Evolutionary conservation across 371 early-diverging fungal species (phyloP).

Genomic region (Massospora cicadina): DNA sequence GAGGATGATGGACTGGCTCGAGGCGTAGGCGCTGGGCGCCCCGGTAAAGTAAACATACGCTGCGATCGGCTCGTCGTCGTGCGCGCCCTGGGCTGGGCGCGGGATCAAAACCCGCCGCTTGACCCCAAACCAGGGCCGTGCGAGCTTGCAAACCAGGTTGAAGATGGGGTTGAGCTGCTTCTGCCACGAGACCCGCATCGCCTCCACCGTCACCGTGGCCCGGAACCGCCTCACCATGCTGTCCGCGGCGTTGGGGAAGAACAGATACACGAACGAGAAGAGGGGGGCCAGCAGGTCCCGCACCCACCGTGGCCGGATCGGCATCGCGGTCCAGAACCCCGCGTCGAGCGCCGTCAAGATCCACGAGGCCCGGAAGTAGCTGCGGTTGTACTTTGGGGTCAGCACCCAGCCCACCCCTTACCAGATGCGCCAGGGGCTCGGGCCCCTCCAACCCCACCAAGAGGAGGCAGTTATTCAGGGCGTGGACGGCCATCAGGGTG

Average conservation of each 20-base stretch:
- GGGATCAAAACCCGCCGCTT: constrained; percentile 30
- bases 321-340: constrained; percentile 86
- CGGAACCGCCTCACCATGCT: constrained; percentile 68
- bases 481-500: constrained; percentile 1
- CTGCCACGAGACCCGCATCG: constrained; percentile 82
- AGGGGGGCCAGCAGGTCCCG: constrained; percentile 57
- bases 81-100: constrained; percentile 20
- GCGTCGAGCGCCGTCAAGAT: constrained; percentile 82
- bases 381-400: constrained; percentile 60
- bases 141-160: constrained; percentile 24
- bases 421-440: constrained; percentile 10
- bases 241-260: constrained; percentile 72
- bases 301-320: constrained; percentile 47
- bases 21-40: constrained; percentile 16
- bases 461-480: neutral
- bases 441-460: constrained; percentile 8
- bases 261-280: constrained; percentile 61
- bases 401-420: neutral
- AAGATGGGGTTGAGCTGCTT: constrained; percentile 58
- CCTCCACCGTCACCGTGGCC: constrained; percentile 61
- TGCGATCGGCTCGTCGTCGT: constrained; percentile 15
- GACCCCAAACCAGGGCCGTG: constrained; percentile 33
- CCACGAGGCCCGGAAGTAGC: constrained; percentile 86
- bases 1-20: constrained; percentile 23
- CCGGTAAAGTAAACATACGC: constrained; percentile 21